Conservation (phyloP, 192 early-diverging fungal species). For the Funneliformis geosporum region DNA sequence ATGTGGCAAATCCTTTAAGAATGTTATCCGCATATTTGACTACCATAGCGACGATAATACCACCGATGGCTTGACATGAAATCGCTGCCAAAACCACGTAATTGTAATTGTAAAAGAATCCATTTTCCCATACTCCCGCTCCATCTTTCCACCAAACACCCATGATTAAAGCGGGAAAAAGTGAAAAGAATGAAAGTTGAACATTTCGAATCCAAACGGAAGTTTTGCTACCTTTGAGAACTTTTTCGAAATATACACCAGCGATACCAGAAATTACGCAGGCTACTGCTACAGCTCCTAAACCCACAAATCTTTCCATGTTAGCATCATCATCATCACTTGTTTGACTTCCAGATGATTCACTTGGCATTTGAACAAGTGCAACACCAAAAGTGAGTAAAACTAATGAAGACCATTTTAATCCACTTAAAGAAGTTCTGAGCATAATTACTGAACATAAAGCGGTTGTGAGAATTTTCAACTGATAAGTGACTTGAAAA, state of each 20-base stretch:
- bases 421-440: slow-evolving; percentile 60
- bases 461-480: slow-evolving; percentile 96
- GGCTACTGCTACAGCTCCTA: slow-evolving; percentile 78
- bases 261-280: slow-evolving; percentile 92
- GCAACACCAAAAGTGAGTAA: slow-evolving; percentile 86
- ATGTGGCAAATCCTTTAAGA: slow-evolving; percentile 98
- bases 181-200: slow-evolving; percentile 86
- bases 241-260: slow-evolving; percentile 99
- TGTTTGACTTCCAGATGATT: slow-evolving; percentile 19
- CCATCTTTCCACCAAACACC: slow-evolving; percentile 82
- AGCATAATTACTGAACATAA: slow-evolving; percentile 89
- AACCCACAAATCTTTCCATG: slow-evolving; percentile 63
- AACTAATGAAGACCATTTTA: slow-evolving; percentile 84
- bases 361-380: slow-evolving; percentile 60
- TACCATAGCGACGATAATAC: slow-evolving; percentile 92
- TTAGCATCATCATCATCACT: slow-evolving; percentile 34
- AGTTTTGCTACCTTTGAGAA: slow-evolving; percentile 78
- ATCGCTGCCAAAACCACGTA: slow-evolving; percentile 82
- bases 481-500: slow-evolving; percentile 96
- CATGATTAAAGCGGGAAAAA: slow-evolving; percentile 77
- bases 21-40: slow-evolving; percentile 99
- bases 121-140: slow-evolving; percentile 61
- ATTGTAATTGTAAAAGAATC: slow-evolving; percentile 94
- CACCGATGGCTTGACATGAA: slow-evolving; percentile 85
- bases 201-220: slow-evolving; percentile 92